These are phyloP conservation scores for Acanthamoeba triangularis DNA, from an alignment of 208 protist genomes.

Conservation along the genomic window DNA sequence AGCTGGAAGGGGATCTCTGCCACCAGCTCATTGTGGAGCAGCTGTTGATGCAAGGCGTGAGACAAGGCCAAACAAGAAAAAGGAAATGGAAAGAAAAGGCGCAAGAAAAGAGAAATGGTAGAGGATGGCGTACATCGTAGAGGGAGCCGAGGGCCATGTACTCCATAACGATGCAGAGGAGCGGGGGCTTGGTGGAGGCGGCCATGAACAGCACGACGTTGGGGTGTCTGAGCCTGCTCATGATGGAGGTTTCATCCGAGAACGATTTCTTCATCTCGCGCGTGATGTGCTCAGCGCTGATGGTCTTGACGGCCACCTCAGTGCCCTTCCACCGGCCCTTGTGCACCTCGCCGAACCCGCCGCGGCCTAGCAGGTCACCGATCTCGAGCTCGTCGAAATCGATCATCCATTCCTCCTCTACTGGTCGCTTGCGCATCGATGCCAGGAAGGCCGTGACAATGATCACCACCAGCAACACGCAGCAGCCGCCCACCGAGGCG, in stretches of 20 bases:
- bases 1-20: neutral
- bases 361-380: neutral
- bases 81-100: too few relatives aligned
- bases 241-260: neutral
- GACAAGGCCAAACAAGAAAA: too few relatives aligned
- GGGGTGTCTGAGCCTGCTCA: neutral
- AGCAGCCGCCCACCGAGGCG: neutral
- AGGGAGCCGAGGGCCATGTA: conserved; percentile 2
- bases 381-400: conserved; percentile 43
- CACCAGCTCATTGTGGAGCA: conserved; percentile 27
- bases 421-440: neutral
- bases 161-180: conserved; percentile 47
- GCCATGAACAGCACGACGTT: conserved; percentile 52
- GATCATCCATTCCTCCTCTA: conserved; percentile 14
- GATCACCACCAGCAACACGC: neutral
- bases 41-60: neutral
- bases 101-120: too few relatives aligned
- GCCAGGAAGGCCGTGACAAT: neutral
- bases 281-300: neutral
- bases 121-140: neutral
- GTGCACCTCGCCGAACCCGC: conserved; percentile 16
- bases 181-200: neutral
- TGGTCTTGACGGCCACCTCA: conserved; percentile 44
- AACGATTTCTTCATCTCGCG: neutral
- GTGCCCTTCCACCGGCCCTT: conserved; percentile 50